Percentiles rank a stretch among this genome's conserved stretches.
phyloP scores from a whole-genome alignment of 257 asterid species.

The Ilex aquifolium region DNA sequence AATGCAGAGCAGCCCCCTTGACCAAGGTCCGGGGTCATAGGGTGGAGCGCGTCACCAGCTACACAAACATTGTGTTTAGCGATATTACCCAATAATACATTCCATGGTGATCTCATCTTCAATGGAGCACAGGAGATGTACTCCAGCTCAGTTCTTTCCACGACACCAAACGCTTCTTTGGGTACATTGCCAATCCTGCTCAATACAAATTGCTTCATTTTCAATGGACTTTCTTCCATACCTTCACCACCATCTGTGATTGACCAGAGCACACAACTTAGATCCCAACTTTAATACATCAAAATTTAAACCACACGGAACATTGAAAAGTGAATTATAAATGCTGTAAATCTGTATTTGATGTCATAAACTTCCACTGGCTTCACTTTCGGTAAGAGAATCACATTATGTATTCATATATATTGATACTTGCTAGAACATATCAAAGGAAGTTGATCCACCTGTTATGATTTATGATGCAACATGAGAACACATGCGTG shows the following conservation, averaged over 20 bases:
- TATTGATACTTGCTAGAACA: no score
- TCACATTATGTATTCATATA: no score
- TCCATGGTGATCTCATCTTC: slow-evolving; percentile 59
- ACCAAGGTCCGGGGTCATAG: slow-evolving; percentile 78
- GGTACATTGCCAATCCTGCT: slow-evolving; percentile 27
- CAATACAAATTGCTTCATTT: slow-evolving; percentile 56
- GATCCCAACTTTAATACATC: background rate
- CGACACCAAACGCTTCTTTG: slow-evolving; percentile 23
- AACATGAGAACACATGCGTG: background rate
- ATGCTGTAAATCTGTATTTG: no score
- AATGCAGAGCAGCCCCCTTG: slow-evolving; percentile 80
- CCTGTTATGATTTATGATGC: no score
- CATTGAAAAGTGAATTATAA: background rate
- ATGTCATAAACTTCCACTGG: no score
- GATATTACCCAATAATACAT: slow-evolving; percentile 40
- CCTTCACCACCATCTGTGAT: slow-evolving; percentile 43
- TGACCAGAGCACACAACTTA: background rate
- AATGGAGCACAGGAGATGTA: slow-evolving; percentile 41
- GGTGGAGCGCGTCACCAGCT: slow-evolving; percentile 76
- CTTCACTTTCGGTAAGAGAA: no score
- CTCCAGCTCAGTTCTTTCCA: slow-evolving; percentile 41
- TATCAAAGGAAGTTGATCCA: no score
- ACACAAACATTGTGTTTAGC: slow-evolving; percentile 45
- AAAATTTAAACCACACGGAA: background rate
- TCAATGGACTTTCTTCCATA: slow-evolving; percentile 33